Evolutionary conservation across 2,329 filamentous ascomycete species (phyloP), one percentile per base, ranked within the genome.

Genomic region (Penicillium hordei): DNA sequence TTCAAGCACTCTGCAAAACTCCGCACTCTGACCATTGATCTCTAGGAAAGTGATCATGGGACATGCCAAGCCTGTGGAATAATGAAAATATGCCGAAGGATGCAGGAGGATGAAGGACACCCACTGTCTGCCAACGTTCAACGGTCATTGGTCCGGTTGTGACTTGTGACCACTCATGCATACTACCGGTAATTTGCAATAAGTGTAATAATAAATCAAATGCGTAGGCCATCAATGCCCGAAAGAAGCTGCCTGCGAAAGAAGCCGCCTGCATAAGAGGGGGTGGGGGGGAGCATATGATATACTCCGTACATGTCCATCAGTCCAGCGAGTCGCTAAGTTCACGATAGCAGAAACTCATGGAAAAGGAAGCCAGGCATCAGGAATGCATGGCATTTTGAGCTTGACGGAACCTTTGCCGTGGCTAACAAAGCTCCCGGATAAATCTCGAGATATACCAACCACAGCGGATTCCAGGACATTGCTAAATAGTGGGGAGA

Each of bases 121-220:
- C 40, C 33, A 44, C 48, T 55, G 45, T 38, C 38, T 56, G 44
- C 54, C 42, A 27, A 34, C 13, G 13, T 9, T 33, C 6, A 9
- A 25, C 34, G 42, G 21, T 51, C 42, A 65, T 65, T 66, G 64
- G 63, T 15, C 60, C 61, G 57, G 57, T 53, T 64, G 53, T 5
- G 45, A 43, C 19, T 43, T n/a, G 44, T 51, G 52, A 42, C 34
- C 49, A 27, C 31, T 40, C 34, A 43, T 39, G 10, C 27, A 25
- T 34, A 34, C 8, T 55, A 36, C 36, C 12, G 29, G 21, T 7
- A 27, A 46, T 36, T 45, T 46, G 40, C 21, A 36, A 45, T 15
- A 31, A 19, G 40, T 40, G 43, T 17, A 31, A 43, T 44, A 13
- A 45, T 21, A 39, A 42, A 48, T 31, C 46, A 49, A 48, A 4